Conservation (phyloP, 164 flowering plant genomes). For the Berberis thunbergii region DNA sequence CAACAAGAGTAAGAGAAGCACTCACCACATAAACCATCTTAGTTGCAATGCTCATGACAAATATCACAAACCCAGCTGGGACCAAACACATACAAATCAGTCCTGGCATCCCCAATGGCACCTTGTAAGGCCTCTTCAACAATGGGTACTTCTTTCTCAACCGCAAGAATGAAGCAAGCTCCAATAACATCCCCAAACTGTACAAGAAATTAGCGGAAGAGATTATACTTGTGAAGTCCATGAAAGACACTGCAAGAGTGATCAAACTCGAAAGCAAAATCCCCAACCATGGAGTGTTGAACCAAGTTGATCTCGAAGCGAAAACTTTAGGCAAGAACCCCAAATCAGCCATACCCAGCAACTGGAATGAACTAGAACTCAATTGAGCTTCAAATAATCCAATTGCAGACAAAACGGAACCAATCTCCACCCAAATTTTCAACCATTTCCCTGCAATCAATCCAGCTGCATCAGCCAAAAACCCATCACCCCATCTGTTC, state of each 20-base stretch:
- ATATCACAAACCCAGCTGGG: slow-evolving; percentile 45
- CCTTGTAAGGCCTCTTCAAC: slow-evolving; percentile 37
- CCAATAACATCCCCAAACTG: slow-evolving; percentile 57
- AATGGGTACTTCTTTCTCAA: slow-evolving; percentile 34
- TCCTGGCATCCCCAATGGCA: slow-evolving; percentile 29
- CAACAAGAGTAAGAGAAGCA: slow-evolving; percentile 25
- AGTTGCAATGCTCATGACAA: slow-evolving; percentile 35
- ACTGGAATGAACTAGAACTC: slow-evolving; percentile 44
- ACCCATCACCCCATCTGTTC: slow-evolving; percentile 45
- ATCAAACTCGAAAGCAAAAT: slow-evolving; percentile 31
- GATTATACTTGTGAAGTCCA: slow-evolving; percentile 37
- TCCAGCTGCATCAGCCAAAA: slow-evolving; percentile 41
- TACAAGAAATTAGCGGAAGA: slow-evolving; percentile 55
- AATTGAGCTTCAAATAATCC: slow-evolving; percentile 62
- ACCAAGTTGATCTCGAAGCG: slow-evolving; percentile 30
- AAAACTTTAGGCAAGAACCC: slow-evolving; percentile 34
- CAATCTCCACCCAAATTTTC: slow-evolving; percentile 40
- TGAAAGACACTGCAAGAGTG: slow-evolving; percentile 32
- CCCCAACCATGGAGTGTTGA: slow-evolving; percentile 55
- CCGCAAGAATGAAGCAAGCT: slow-evolving; percentile 52
- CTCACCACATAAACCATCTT: slow-evolving; percentile 29
- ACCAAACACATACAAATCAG: slow-evolving; percentile 41
- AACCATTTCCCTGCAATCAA: slow-evolving; percentile 52
- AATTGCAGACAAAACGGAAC: slow-evolving; percentile 36
- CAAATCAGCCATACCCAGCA: slow-evolving; percentile 52